Base-by-base conservation (phyloP, 169 alveolate species). In the Amoebophrya sp. region DNA sequence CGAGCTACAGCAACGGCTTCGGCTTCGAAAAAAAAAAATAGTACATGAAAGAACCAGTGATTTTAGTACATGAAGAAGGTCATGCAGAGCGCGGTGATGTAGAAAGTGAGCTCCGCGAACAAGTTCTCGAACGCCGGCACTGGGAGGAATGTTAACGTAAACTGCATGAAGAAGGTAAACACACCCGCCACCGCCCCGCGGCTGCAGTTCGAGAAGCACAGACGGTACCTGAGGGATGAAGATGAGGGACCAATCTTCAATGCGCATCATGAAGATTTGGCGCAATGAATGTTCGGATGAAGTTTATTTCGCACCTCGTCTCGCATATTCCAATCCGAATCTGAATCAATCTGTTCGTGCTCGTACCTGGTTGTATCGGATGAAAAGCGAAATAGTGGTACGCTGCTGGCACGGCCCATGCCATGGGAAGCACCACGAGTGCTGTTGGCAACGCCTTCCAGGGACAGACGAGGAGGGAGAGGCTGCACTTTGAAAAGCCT, bases 31-130 rank as follows among this genome's bases (percentile, higher is more conserved):
- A 45, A 45, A 45, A 45, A 18, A 18, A 45, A 10, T 45, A 45
- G 67, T 10, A 45, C 67, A 45, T 18, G n/a, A 45, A 45, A 45
- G 10, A 45, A 45, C 10, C 67, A 45, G 10, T 18, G 18, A 15
- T 18, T 45, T 45, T 18, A 45, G 67, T 45, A 58, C 78, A 58
- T 58, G 78, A 58, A n/a, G 23, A 58, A 58, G 34, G 78, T 58
- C 78, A 58, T 58, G 78, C 78, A 58, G 39, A 58, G 78, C 29
- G 78, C 78, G 78, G 78, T 58, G 34, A 58, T 58, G 78, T 58
- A 58, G 23, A 58, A 58, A 13, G 78, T 58, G 34, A 58, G 34
- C 78, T 58, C 78, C 29, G 78, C 78, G 34, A 58, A 58, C 78
- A 58, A n/a, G 78, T 58, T 58, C 78, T 58, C 78, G 78, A 58